phyloP scores from a whole-genome alignment of 2,329 filamentous ascomycete genomes.

The Alternaria viburni region DNA sequence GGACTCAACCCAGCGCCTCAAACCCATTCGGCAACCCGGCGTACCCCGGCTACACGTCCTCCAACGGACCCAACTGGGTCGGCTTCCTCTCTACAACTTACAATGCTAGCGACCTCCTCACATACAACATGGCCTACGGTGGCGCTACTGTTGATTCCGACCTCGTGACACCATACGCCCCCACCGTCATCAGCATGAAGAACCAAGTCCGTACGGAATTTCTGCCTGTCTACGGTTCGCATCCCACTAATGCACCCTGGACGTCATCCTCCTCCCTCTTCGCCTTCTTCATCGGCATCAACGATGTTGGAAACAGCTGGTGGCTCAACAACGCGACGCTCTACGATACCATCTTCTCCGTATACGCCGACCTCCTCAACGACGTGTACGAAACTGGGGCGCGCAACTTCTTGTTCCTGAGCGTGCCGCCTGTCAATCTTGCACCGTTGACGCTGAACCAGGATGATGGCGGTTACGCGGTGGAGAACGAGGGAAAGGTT shows the following conservation, averaged over 20 bases:
- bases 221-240: constrained; percentile 49
- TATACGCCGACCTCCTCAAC: constrained; percentile 47
- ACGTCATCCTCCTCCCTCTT: constrained; percentile 55
- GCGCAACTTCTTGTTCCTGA: constrained; percentile 58
- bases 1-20: constrained; percentile 57
- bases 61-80: constrained; percentile 63
- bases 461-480: constrained; percentile 44
- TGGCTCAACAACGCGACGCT: constrained; percentile 46
- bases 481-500: constrained; percentile 49
- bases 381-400: constrained; percentile 55
- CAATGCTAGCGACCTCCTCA: constrained; percentile 53
- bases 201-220: constrained; percentile 58
- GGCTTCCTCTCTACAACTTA: constrained; percentile 51
- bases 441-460: constrained; percentile 54
- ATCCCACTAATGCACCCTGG: constrained; percentile 50
- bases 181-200: constrained; percentile 58
- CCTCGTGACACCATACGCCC: constrained; percentile 57
- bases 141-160: constrained; percentile 51
- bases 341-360: constrained; percentile 45
- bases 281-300: constrained; percentile 63
- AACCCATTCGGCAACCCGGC: constrained; percentile 69
- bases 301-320: constrained; percentile 62
- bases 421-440: constrained; percentile 57
- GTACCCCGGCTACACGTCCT: constrained; percentile 53
- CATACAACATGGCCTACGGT: constrained; percentile 60